These are phyloP conservation scores for Baffinella frigidus DNA, from an alignment of 208 protist genomes.

Conservation along the genomic window DNA sequence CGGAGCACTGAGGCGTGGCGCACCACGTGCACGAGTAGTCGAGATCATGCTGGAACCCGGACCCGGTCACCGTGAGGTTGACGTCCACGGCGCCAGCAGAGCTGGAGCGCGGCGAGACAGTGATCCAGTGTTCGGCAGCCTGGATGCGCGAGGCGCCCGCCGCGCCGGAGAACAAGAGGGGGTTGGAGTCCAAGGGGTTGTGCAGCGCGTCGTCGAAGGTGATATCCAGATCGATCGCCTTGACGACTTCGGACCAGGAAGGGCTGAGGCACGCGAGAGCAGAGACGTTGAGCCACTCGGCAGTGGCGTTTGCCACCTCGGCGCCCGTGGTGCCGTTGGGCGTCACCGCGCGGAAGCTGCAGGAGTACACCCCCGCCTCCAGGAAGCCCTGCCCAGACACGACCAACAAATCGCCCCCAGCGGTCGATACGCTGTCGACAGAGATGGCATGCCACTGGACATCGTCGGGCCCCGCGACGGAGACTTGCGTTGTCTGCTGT, in stretches of 20 bases:
- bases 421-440: not conserved
- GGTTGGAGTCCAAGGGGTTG: not conserved
- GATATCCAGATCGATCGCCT: not conserved
- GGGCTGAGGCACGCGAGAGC: not conserved
- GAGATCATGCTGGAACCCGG: not conserved
- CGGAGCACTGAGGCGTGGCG: not conserved
- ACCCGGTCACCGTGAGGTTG: conserved; percentile 25
- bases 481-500: not conserved
- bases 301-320: not conserved
- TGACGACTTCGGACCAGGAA: not conserved
- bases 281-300: not conserved
- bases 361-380: not conserved
- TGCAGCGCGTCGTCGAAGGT: not conserved
- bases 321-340: not conserved
- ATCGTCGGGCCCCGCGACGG: conserved; percentile 8
- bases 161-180: not conserved
- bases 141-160: not conserved
- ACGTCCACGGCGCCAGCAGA: not conserved
- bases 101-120: not conserved
- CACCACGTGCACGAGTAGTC: conserved; percentile 32
- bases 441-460: not conserved
- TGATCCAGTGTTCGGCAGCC: not conserved
- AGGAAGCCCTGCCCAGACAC: not conserved
- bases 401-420: not conserved
- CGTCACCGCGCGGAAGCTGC: not conserved